phyloP scores from a whole-genome alignment of 768 basidiomycete species.

The Suillus cothurnatus region DNA sequence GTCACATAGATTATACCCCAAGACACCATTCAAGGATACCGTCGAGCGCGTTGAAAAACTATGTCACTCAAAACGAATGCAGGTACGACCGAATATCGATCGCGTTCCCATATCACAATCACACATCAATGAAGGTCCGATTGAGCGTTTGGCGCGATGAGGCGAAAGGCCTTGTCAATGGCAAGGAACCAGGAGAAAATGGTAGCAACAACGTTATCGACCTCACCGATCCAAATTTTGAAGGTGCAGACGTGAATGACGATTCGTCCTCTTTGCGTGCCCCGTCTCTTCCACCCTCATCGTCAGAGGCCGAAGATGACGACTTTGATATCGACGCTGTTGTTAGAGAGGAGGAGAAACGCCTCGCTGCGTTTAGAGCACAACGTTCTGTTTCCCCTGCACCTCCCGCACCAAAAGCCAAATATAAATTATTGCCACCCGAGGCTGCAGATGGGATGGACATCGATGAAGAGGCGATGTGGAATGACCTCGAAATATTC shows the following conservation, averaged over 20 bases:
- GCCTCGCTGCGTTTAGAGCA: constrained; percentile 26
- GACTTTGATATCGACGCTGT: constrained; percentile 57
- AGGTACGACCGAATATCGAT: constrained; percentile 50
- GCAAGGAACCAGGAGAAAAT: constrained; percentile 23
- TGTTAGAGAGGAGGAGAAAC: constrained; percentile 47
- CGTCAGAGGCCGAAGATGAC: constrained; percentile 44
- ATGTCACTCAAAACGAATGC: constrained; percentile 84
- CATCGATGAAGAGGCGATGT: constrained; percentile 43
- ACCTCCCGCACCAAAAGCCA: constrained; percentile 8
- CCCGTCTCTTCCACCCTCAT: constrained; percentile 41
- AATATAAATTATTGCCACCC: constrained; percentile 13
- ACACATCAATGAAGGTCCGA: constrained; percentile 48
- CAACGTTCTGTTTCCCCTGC: constrained; percentile 13
- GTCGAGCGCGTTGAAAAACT: constrained; percentile 84
- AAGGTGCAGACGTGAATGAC: constrained; percentile 27
- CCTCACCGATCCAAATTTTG: constrained; percentile 29
- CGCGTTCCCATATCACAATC: constrained; percentile 9
- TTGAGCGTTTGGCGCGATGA: constrained; percentile 82
- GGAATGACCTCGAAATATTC: constrained; percentile 30
- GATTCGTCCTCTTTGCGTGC: constrained; percentile 40
- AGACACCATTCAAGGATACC: constrained; percentile 84
- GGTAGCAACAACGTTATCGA: constrained; percentile 32
- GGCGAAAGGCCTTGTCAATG: constrained; percentile 46
- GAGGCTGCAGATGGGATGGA: constrained; percentile 21
- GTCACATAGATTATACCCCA: constrained; percentile 92